Evolutionary conservation across 768 basidiomycete genomes (phyloP), one percentile per base, ranked within the genome.

Genomic region (Rhodosporidiobolus sp.): DNA sequence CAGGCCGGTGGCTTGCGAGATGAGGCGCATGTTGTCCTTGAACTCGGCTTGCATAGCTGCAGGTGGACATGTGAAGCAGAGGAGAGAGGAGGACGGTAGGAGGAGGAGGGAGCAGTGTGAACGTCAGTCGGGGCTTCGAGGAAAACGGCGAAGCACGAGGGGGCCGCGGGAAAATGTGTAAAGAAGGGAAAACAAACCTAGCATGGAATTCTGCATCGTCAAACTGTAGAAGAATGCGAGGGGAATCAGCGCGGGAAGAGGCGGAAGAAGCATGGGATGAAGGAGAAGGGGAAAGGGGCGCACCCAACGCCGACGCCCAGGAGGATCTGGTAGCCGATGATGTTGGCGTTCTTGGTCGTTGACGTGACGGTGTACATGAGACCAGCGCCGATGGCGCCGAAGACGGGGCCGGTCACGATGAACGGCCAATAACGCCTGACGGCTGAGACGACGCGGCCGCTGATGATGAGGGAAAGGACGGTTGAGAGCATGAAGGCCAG

Each of bases 321-420:
- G 24, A 84, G 76, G 71, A 83, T 81, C 70, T 84, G 83, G 76
- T 70, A 78, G 2, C 79, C 79, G 32, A 79, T 78, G 53, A 79
- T 62, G 12, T 72, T 68, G 65, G 69, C 67, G n/a, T 58, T 58
- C 26, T 20, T 34, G 35, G 74, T 78, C 45, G 52, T 57, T 19
- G 55, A 70, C 55, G 58, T 62, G 70, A 58, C 45, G 10, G 70
- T 74, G 69, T 74, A 73, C 14, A 84, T 75, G 8, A 82, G 78
- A 26, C 82, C 83, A 22, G 75, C 77, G 14, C 81, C 83, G 69
- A 83, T 70, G 16, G 79, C 76, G 49, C 80, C 67, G 60, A 82
- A 77, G 49, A 78, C 49, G 0, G 82, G 83, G 0, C 81, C 81
- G 56, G 74, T 70, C 34, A 63, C 77, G 70, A 84, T 80, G 78